Evolutionary conservation across 345 rosid genomes (phyloP), one percentile per base, ranked within the genome.

Genomic region (Eucalyptus globulus): DNA sequence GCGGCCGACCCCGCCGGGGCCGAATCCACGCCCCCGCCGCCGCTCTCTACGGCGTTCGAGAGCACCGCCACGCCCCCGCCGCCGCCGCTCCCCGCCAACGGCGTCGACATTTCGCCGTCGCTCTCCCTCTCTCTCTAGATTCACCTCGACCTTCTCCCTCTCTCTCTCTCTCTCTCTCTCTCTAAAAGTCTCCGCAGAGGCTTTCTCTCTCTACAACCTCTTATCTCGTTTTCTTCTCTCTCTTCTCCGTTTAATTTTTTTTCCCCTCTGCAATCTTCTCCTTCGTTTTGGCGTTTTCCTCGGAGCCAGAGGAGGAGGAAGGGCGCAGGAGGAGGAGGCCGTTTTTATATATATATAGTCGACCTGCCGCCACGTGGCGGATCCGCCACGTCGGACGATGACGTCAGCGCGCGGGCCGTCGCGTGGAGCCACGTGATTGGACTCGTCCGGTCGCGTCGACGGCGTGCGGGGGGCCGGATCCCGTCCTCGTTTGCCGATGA

Each of bases 61-160:
- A 93, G 87, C 4, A 91, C 91, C 88, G 92, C 91, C 6, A 90
- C 93, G 34, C 93, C 95, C 87, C 94, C 96, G 43, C 93, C 87
- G 49, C 62, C 88, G 65, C 56, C 92, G 89, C 89, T 90, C 93
- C 88, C 97, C 86, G 96, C 95, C 51, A 94, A 92, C 90, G 98
- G 95, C 95, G 95, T 94, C 92, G 98, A 95, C 99, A 96, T 96
- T 93, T 80, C 87, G 21, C 80, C 83, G 34, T 37, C 87, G 86
- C 86, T 49, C 43, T 13, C 80, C 65, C 26, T 2, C 69, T 50
- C 81, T 45, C 88, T 83, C 86, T 90, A 47, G 83, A 19, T 80
- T 81, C 86, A 58, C 72, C 50, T 29, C 81, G 27, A 34, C 54
- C 31, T 86, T 31, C 56, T 86, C 44, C 6, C 72, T 14, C 34